Conservation (phyloP, 1,284 basidiomycete species). For the Moesziomyces globuligerus region DNA sequence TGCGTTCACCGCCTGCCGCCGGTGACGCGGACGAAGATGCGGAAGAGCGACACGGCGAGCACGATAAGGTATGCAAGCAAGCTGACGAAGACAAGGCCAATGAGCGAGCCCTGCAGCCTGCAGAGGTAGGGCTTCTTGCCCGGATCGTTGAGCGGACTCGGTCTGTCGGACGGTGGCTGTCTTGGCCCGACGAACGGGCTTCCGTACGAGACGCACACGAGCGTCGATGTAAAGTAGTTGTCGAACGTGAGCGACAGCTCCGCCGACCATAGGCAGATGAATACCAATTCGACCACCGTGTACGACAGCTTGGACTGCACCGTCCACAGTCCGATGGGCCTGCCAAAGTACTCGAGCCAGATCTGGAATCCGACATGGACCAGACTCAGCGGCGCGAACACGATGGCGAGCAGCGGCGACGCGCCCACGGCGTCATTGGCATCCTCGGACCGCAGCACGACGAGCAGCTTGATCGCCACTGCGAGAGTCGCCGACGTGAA, state of each 20-base stretch:
- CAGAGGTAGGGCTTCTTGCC: constrained; percentile 71
- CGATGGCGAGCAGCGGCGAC: constrained; percentile 83
- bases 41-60: constrained; percentile 59
- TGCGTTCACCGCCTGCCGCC: constrained; percentile 17
- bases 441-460: constrained; percentile 71
- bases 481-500: constrained; percentile 83
- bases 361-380: constrained; percentile 77
- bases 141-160: constrained; percentile 52
- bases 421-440: constrained; percentile 80
- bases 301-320: constrained; percentile 64
- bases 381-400: constrained; percentile 84
- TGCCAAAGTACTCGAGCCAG: constrained; percentile 81
- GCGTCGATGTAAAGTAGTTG: constrained; percentile 86
- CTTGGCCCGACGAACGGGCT: constrained; percentile 71
- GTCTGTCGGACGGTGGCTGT: constrained; percentile 68
- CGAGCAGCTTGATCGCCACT: constrained; percentile 79
- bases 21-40: constrained; percentile 56
- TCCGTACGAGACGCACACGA: constrained; percentile 73
- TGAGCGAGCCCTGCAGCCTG: constrained; percentile 69
- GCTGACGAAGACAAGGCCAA: constrained; percentile 71
- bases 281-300: constrained; percentile 73
- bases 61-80: constrained; percentile 64
- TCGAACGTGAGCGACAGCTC: constrained; percentile 86
- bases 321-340: constrained; percentile 85
- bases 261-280: constrained; percentile 92